Percentiles rank a stretch among this genome's conserved stretches.
Evolutionary conservation across 257 asterid genomes (phyloP).

Genomic region (Solanum sejunctum): DNA sequence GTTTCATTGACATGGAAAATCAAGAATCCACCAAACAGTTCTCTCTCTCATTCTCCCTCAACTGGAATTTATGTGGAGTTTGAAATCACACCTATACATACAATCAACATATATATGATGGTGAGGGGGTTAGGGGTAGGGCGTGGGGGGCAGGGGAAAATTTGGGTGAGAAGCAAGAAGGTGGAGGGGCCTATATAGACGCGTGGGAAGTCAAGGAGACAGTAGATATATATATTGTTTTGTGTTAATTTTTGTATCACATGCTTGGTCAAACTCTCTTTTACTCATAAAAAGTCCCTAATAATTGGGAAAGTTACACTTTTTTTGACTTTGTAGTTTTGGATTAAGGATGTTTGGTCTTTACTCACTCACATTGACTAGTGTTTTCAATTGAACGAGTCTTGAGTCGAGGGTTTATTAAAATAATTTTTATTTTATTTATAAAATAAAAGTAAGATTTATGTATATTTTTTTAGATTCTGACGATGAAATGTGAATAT

Average conservation of each 20-base stretch:
- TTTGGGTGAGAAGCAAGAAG: neutral
- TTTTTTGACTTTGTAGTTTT: neutral
- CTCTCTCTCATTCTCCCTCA: neutral
- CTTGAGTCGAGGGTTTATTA: fast-evolving
- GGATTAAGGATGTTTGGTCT: neutral
- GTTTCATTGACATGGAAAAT: neutral
- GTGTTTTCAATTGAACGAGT: neutral
- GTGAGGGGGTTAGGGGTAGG: neutral
- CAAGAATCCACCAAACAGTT: neutral
- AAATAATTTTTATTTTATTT: neutral
- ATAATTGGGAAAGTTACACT: neutral
- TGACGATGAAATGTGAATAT: too few species aligned
- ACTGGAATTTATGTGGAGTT: neutral
- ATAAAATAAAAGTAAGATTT: neutral
- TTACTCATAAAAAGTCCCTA: neutral
- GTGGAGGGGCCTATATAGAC: neutral
- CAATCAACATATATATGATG: neutral
- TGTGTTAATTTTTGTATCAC: neutral
- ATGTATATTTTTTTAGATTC: too few species aligned
- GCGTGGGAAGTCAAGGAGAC: slow-evolving; percentile 5
- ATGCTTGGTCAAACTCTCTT: neutral
- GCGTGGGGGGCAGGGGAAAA: neutral
- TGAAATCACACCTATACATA: neutral
- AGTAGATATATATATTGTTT: neutral
- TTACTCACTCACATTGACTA: neutral